Evolutionary conservation across 2,329 filamentous ascomycete genomes (phyloP).

Genomic region (Verticillium tricorpus): DNA sequence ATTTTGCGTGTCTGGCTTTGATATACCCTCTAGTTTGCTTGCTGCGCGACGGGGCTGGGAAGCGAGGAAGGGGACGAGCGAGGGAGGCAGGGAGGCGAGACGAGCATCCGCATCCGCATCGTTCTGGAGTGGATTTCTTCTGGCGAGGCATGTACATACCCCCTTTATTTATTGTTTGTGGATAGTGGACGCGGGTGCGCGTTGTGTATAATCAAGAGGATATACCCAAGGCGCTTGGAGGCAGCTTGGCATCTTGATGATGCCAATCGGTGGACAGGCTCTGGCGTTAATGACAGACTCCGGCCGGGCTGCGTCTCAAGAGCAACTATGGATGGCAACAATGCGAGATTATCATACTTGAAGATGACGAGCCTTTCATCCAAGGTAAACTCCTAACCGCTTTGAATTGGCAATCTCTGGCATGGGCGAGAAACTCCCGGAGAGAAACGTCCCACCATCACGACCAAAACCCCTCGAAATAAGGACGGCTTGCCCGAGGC

Average conservation of each 20-base stretch:
- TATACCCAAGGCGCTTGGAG: neutral
- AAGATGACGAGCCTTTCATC: too few relatives aligned
- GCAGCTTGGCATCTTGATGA: neutral
- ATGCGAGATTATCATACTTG: too few relatives aligned
- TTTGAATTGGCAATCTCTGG: too few relatives aligned
- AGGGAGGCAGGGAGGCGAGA: neutral
- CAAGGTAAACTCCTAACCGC: too few relatives aligned
- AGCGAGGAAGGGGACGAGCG: neutral
- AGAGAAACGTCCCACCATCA: too few relatives aligned
- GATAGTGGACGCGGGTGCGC: neutral
- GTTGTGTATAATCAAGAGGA: neutral
- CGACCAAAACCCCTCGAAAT: too few relatives aligned
- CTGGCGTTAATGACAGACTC: too few relatives aligned
- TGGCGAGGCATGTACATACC: neutral
- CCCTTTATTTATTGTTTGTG: neutral
- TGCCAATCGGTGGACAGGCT: neutral
- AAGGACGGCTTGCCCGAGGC: too few relatives aligned
- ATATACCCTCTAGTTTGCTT: conserved; percentile 2
- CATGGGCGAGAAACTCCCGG: too few relatives aligned
- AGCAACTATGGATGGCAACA: too few relatives aligned
- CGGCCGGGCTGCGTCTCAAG: too few relatives aligned
- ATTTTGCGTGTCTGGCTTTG: neutral
- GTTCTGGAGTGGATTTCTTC: neutral
- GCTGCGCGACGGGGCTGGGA: neutral
- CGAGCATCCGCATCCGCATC: neutral